Base-by-base conservation (phyloP, 1,139 yeast genomes). In the Suhomyces choctaworum region DNA sequence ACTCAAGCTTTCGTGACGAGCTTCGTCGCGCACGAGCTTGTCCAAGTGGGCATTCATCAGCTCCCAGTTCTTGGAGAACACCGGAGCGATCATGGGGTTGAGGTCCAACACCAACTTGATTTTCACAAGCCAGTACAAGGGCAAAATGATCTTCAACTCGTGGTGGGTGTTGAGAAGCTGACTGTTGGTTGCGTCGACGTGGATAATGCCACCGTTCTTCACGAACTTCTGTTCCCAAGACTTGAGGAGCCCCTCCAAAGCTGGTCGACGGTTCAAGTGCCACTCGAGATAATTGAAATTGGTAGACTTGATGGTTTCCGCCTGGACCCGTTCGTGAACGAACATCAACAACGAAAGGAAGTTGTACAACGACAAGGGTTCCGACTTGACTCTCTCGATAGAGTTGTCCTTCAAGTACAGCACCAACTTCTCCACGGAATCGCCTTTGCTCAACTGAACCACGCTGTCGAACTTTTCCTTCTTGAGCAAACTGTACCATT, bases 291-390 rank as follows among this genome's bases (percentile, higher is more conserved):
- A 50, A 35, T 58, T 60, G 29, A 57, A 53, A 14, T 42, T 34
- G 47, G 22, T 64, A 60, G 22, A 64, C 61, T 40, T 58, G 54
- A 55, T 52, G 25, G 52, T 54, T 47, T 78, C 80, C 22, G 62
- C 55, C 52, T 76, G 82, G 26, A 86, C 80, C 49, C 71, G 76
- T 50, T 85, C 88, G 54, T 86, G 92, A 29, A 86, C 67, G 21
- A 86, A 80, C 63, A 86, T 75, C 47, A 88, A 65, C 46, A 85
- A 66, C 3, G 86, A 73, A 31, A 89, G 60, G 39, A 82, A 56
- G 13, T 88, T 79, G 43, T 76, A 71, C 52, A 73, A 68, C 2
- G 84, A 76, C 27, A 62, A 22, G 2, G 25, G 20, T 6, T 24
- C 10, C 6, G 12, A 17, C 16, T 15, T 23, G 5, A 8, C 17